Evolutionary conservation across 257 asterid genomes (phyloP).

Genomic region (Phtheirospermum japonicum): DNA sequence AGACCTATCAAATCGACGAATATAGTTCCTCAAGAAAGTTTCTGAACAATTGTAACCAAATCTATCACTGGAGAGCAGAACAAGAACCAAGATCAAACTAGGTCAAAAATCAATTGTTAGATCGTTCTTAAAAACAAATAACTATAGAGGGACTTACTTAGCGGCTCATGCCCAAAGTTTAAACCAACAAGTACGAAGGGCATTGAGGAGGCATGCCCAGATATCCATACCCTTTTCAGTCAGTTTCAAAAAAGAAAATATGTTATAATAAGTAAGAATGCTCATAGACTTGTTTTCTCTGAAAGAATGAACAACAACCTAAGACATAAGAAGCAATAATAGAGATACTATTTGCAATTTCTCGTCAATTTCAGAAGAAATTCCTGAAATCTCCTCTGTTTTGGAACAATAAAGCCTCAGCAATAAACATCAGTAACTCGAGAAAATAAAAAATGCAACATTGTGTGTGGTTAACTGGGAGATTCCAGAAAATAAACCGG

Average conservation of each 20-base stretch:
- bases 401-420: too few species aligned
- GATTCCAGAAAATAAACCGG: too few species aligned
- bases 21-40: slow-evolving; percentile 1
- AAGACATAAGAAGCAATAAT: background rate
- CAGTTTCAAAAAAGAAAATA: background rate
- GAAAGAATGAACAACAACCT: background rate
- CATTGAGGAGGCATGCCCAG: too few species aligned
- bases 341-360: background rate
- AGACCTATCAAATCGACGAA: background rate
- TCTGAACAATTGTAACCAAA: background rate
- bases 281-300: background rate
- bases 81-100: background rate
- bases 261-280: background rate
- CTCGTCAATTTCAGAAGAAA: background rate
- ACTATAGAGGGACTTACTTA: too few species aligned
- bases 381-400: background rate
- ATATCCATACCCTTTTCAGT: background rate
- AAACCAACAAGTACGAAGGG: too few species aligned
- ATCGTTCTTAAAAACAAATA: background rate
- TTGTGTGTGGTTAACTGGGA: too few species aligned
- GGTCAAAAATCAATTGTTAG: background rate
- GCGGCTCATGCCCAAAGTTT: too few species aligned
- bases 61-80: background rate
- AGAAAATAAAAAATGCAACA: background rate
- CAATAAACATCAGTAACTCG: background rate